phyloP scores from a whole-genome alignment of 108 stramenopile species.

The Bacterosira constricta region DNA sequence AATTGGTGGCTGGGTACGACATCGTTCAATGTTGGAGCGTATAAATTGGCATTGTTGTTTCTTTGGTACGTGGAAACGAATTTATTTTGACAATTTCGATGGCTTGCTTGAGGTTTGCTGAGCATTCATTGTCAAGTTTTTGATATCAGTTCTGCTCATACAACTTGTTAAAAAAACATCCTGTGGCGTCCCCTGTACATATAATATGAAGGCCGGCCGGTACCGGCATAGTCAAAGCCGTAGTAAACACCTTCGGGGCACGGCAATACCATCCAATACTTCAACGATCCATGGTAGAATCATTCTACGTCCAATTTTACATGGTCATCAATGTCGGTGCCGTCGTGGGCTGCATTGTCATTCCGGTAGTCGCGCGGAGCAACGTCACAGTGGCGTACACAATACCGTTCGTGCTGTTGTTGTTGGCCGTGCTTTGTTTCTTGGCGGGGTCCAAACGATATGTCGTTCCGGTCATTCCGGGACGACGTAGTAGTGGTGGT shows the following conservation, averaged over 20 bases:
- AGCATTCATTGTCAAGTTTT: no score
- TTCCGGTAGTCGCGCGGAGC: constrained; percentile 35
- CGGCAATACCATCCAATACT: constrained; percentile 55
- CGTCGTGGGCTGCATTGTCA: constrained; percentile 45
- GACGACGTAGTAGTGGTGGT: neutral
- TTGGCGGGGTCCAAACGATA: constrained; percentile 40
- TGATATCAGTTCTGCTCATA: no score
- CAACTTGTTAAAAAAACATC: no score
- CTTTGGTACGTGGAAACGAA: constrained; percentile 26
- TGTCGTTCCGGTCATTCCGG: constrained; percentile 31
- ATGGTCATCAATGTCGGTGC: constrained; percentile 61
- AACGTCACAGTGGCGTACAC: constrained; percentile 49
- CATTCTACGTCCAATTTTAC: constrained; percentile 55
- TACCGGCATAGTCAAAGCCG: constrained; percentile 52
- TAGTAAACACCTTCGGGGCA: constrained; percentile 55
- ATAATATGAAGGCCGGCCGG: constrained; percentile 51
- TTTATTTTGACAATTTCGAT: no score
- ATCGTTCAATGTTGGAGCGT: constrained; percentile 38
- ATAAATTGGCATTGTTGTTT: constrained; percentile 38
- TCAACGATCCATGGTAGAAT: constrained; percentile 40
- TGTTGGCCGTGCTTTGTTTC: constrained; percentile 34
- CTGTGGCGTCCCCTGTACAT: no score
- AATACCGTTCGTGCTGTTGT: constrained; percentile 43
- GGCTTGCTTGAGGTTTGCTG: no score
- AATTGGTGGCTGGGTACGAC: constrained; percentile 35